These are phyloP conservation scores for Pseudocercospora macadamiae DNA, from an alignment of 2,329 filamentous ascomycete genomes.

Conservation along the genomic window DNA sequence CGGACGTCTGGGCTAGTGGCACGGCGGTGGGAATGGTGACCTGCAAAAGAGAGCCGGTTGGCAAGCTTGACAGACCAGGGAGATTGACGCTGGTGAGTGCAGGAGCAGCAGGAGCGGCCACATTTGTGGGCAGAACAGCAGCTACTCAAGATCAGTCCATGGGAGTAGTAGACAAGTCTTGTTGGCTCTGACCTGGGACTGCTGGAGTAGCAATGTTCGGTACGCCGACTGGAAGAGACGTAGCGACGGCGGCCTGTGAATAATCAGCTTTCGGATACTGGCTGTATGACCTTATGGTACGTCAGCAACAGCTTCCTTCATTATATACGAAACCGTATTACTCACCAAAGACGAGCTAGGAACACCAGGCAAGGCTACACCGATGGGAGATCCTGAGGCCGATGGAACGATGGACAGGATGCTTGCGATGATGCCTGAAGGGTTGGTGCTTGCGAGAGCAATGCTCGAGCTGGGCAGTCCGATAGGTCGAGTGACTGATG, in stretches of 20 bases:
- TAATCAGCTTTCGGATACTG: neutral
- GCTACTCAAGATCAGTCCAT: neutral
- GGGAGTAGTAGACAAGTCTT: neutral
- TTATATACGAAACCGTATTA: no score
- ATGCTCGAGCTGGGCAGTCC: neutral
- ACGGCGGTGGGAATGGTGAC: slow-evolving; percentile 9
- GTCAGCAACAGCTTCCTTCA: no score
- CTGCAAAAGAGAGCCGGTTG: slow-evolving; percentile 8
- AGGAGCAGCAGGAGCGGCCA: neutral
- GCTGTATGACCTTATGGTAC: no score
- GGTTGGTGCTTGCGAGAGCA: neutral
- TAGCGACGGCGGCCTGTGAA: neutral
- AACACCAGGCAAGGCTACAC: neutral
- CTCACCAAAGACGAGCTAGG: neutral
- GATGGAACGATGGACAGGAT: neutral
- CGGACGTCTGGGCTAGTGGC: slow-evolving; percentile 11
- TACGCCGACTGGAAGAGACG: neutral
- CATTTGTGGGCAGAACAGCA: neutral
- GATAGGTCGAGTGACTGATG: neutral
- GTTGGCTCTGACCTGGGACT: neutral
- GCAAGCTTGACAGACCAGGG: slow-evolving; percentile 9
- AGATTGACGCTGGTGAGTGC: neutral
- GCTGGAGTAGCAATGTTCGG: neutral
- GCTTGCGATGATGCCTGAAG: neutral
- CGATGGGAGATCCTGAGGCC: neutral